Evolutionary conservation across 2,329 filamentous ascomycete species (phyloP).

Genomic region (Phaeomoniella chlamydospora): DNA sequence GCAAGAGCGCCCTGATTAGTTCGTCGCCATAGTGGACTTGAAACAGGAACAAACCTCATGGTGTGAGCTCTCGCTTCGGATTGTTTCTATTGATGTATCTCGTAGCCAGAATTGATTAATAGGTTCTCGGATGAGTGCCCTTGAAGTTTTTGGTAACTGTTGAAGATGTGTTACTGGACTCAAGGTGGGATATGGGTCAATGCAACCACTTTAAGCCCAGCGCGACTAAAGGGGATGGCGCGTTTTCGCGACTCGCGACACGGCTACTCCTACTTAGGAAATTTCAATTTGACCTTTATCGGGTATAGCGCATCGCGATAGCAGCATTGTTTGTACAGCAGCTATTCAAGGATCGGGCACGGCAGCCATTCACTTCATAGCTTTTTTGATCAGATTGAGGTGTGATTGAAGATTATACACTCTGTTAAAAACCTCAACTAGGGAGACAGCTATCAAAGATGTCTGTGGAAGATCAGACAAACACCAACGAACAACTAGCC

Average conservation of each 20-base stretch:
- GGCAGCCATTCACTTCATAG: not conserved
- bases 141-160: not conserved
- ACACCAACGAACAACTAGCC: not conserved
- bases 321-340: no score
- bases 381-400: not conserved
- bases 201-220: slow-evolving; percentile 3
- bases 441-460: no score
- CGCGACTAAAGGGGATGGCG: slow-evolving; percentile 3
- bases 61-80: not conserved
- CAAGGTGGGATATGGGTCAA: slow-evolving; percentile 1
- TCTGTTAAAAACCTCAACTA: no score
- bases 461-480: not conserved
- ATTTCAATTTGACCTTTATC: slow-evolving; percentile 20
- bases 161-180: not conserved
- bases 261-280: not conserved
- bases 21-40: not conserved
- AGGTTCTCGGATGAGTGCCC: no score
- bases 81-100: not conserved
- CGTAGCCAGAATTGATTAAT: no score
- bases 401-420: no score
- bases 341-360: not conserved
- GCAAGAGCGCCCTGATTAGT: slow-evolving; percentile 5
- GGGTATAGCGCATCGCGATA: slow-evolving; percentile 8
- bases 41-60: not conserved
- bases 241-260: slow-evolving; percentile 4